phyloP scores from a whole-genome alignment of 83 land plant genomes.

The Picea engelmannii region DNA sequence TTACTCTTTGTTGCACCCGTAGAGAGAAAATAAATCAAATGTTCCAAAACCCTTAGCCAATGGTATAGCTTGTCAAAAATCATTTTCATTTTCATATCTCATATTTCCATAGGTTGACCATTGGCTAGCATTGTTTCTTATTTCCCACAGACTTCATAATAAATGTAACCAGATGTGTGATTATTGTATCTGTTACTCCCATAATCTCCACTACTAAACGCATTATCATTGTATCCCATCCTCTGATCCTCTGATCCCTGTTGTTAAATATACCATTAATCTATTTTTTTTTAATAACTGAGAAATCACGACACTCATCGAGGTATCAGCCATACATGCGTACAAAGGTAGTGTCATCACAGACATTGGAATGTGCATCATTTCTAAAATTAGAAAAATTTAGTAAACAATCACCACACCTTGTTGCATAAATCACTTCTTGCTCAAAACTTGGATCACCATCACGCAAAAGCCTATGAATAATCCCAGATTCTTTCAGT shows the following conservation, averaged over 20 bases:
- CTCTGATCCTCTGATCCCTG: background rate
- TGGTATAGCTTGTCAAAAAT: constrained; percentile 39
- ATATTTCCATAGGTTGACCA: background rate
- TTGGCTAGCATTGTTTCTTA: background rate
- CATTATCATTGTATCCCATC: background rate
- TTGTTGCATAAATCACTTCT: constrained; percentile 32
- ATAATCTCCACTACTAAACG: constrained; percentile 9
- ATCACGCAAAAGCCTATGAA: constrained; percentile 48
- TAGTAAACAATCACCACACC: constrained; percentile 41
- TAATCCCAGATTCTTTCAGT: constrained; percentile 46
- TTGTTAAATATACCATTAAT: constrained; percentile 11
- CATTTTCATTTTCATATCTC: constrained; percentile 39
- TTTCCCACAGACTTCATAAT: constrained; percentile 8
- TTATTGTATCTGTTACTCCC: constrained; percentile 12
- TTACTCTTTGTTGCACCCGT: constrained; percentile 51
- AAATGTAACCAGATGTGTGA: background rate
- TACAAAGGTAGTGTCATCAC: constrained; percentile 56
- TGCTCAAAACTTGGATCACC: constrained; percentile 57
- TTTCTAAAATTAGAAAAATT: constrained; percentile 46
- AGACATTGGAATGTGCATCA: constrained; percentile 47
- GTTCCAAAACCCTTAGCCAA: constrained; percentile 40
- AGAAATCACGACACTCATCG: constrained; percentile 42
- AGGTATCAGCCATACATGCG: constrained; percentile 44
- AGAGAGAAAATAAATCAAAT: constrained; percentile 47
- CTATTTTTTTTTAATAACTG: constrained; percentile 8